Percentiles rank a stretch among this genome's conserved stretches.
phyloP scores from a whole-genome alignment of 148 eudicot species.

The Nyssa sinensis region DNA sequence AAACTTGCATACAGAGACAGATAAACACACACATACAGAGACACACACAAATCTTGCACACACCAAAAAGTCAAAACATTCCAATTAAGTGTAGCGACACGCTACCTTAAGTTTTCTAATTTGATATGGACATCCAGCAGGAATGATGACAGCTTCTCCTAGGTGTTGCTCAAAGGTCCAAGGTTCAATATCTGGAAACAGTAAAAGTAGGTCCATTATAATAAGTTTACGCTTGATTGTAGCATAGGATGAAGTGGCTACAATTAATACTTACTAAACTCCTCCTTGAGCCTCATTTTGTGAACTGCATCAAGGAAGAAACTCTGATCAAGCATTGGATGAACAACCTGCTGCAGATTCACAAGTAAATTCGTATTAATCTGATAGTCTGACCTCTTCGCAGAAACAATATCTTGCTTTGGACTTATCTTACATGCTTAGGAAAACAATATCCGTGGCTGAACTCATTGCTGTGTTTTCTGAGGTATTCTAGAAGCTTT shows the following conservation, averaged over 20 bases:
- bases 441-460: conserved; percentile 24
- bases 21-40: neutral
- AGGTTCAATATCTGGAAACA: conserved; percentile 71
- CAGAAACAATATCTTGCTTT: neutral
- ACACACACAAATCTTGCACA: neutral
- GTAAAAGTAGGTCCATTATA: neutral
- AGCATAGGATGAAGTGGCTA: neutral
- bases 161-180: conserved; percentile 82
- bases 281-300: conserved; percentile 78
- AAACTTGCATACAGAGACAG: neutral
- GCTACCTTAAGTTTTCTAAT: conserved; percentile 65
- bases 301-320: conserved; percentile 72
- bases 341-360: conserved; percentile 49
- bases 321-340: conserved; percentile 76
- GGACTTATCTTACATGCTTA: conserved; percentile 40
- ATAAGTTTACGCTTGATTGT: neutral
- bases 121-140: conserved; percentile 97
- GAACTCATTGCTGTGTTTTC: conserved; percentile 54
- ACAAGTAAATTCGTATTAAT: conserved; percentile 18
- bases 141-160: conserved; percentile 96
- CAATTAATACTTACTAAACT: conserved; percentile 55
- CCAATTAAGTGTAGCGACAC: neutral
- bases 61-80: neutral
- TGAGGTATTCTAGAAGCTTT: conserved; percentile 70
- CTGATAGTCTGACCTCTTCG: neutral